These are phyloP conservation scores for Porpolomopsis calyptriformis DNA, from an alignment of 768 basidiomycete species.

Conservation along the genomic window DNA sequence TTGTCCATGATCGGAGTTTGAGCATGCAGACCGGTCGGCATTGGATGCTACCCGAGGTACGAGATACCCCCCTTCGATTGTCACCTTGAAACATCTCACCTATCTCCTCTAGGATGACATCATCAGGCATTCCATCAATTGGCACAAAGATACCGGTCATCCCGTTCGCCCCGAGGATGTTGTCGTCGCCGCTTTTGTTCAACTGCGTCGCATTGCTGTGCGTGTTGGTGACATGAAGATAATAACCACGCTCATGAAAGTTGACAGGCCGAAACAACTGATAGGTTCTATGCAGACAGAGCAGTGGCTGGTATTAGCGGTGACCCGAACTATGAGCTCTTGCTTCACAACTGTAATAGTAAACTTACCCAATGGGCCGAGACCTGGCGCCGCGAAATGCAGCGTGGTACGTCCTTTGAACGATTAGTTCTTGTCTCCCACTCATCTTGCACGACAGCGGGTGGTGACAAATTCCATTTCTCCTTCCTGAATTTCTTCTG, in stretches of 20 bases:
- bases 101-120: conserved; percentile 49
- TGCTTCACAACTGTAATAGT: conserved; percentile 60
- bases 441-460: conserved; percentile 32
- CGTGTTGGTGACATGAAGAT: conserved; percentile 18
- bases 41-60: conserved; percentile 68
- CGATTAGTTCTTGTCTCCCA: conserved; percentile 1
- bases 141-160: conserved; percentile 55
- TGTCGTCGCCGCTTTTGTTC: conserved; percentile 65
- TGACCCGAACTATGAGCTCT: conserved; percentile 65
- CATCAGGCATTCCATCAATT: conserved; percentile 53
- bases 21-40: conserved; percentile 78
- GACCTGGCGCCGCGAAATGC: conserved; percentile 66
- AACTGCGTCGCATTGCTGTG: conserved; percentile 72
- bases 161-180: conserved; percentile 68
- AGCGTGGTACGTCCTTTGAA: conserved; percentile 37
- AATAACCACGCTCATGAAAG: background rate
- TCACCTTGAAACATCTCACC: background rate
- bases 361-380: conserved; percentile 66
- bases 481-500: conserved; percentile 69
- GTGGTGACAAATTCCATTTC: conserved; percentile 65
- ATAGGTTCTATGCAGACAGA: conserved; percentile 52
- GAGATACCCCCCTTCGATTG: background rate
- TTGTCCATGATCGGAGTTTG: conserved; percentile 77
- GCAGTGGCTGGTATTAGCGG: conserved; percentile 29
- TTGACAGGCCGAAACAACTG: conserved; percentile 65